Percentiles rank a stretch among this genome's conserved stretches.
Evolutionary conservation across 148 eudicot species (phyloP).

Genomic region (Camellia granthamiana): DNA sequence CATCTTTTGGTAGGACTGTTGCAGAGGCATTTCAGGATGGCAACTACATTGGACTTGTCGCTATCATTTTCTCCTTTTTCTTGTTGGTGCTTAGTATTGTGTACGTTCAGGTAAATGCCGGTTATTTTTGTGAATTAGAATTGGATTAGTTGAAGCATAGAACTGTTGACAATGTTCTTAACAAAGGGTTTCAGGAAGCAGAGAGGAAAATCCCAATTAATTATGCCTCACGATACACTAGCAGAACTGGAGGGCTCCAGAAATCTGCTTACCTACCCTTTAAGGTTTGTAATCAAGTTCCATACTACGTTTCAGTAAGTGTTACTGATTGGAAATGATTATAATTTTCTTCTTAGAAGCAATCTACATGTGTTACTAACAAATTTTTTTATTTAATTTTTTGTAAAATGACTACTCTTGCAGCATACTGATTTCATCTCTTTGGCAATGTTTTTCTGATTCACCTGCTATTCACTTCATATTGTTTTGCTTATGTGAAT

Average conservation of each 20-base stretch:
- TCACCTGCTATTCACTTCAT: background rate
- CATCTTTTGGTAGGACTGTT: slow-evolving; percentile 95
- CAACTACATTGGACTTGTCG: slow-evolving; percentile 74
- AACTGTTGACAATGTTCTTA: slow-evolving; percentile 21
- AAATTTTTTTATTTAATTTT: too few relatives aligned
- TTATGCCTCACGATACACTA: slow-evolving; percentile 91
- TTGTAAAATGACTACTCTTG: background rate
- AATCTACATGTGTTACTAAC: background rate
- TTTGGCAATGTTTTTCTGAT: background rate
- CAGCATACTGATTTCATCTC: background rate
- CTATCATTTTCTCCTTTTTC: slow-evolving; percentile 62
- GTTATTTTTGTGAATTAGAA: slow-evolving; percentile 3
- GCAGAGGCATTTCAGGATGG: slow-evolving; percentile 89
- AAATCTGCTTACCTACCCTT: slow-evolving; percentile 96
- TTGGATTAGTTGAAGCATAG: slow-evolving; percentile 10
- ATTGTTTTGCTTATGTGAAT: background rate
- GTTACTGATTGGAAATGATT: background rate
- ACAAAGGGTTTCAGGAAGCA: slow-evolving; percentile 80
- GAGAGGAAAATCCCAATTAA: slow-evolving; percentile 98
- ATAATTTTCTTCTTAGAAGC: background rate
- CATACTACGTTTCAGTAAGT: background rate
- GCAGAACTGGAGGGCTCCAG: slow-evolving; percentile 79
- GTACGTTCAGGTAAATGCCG: slow-evolving; percentile 80
- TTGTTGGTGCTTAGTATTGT: slow-evolving; percentile 90
- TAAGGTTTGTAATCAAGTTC: slow-evolving; percentile 50